phyloP scores from a whole-genome alignment of 768 basidiomycete genomes.

The Paxillus rubicundulus region DNA sequence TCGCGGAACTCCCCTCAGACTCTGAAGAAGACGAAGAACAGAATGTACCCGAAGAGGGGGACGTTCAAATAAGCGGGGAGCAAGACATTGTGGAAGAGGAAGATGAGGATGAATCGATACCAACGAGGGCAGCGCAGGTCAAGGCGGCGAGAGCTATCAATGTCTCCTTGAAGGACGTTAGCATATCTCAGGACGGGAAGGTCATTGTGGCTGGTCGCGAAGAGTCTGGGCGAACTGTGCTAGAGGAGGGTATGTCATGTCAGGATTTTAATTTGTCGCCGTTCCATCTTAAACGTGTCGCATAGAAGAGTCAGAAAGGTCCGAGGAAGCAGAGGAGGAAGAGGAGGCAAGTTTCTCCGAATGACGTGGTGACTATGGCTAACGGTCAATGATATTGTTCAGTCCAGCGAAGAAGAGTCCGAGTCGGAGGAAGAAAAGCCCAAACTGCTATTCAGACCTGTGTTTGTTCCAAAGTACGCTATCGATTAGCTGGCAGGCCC shows the following conservation, averaged over 20 bases:
- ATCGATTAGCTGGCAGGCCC: not conserved
- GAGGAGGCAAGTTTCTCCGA: slow-evolving; percentile 38
- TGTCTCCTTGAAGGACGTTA: slow-evolving; percentile 74
- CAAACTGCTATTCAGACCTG: slow-evolving; percentile 81
- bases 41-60: slow-evolving; percentile 45
- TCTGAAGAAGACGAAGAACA: slow-evolving; percentile 58
- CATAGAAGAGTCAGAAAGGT: slow-evolving; percentile 31
- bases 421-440: slow-evolving; percentile 72
- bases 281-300: slow-evolving; percentile 3
- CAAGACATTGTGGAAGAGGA: slow-evolving; percentile 50
- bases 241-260: slow-evolving; percentile 48
- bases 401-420: slow-evolving; percentile 89
- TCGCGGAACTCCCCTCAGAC: slow-evolving; percentile 55
- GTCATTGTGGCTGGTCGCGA: slow-evolving; percentile 77
- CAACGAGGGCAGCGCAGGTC: slow-evolving; percentile 33
- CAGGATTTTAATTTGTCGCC: slow-evolving; percentile 18
- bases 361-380: slow-evolving; percentile 7
- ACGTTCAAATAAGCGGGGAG: slow-evolving; percentile 59
- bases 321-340: slow-evolving; percentile 45
- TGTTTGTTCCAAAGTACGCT: slow-evolving; percentile 91
- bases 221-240: slow-evolving; percentile 71
- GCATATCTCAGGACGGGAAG: slow-evolving; percentile 75
- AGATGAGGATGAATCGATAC: slow-evolving; percentile 45
- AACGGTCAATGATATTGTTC: slow-evolving; percentile 16
- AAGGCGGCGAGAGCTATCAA: slow-evolving; percentile 57